Percentiles rank a stretch among this genome's conserved stretches.
Evolutionary conservation across 2,329 filamentous ascomycete genomes (phyloP).

Genomic region (Ceratocystis destructans): DNA sequence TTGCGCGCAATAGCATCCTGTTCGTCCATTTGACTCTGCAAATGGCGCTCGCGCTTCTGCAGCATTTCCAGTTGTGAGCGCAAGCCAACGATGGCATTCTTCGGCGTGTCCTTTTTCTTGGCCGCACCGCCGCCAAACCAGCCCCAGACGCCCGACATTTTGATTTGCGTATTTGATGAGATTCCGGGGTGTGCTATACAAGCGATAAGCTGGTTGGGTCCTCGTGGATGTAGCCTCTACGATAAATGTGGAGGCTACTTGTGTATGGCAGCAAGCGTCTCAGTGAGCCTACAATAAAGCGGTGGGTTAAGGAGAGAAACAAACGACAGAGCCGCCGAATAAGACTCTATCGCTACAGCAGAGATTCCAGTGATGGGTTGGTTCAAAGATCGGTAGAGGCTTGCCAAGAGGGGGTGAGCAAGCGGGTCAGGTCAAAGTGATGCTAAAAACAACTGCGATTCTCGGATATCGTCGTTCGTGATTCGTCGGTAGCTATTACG

Average conservation of each 20-base stretch:
- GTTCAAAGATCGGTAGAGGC: neutral
- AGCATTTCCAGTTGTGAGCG: conserved; percentile 91
- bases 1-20: conserved; percentile 82
- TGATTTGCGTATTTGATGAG: neutral
- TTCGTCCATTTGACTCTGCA: conserved; percentile 85
- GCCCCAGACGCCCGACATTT: conserved; percentile 41
- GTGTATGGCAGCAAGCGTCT: neutral
- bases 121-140: conserved; percentile 81
- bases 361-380: neutral
- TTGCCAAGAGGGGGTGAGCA: neutral
- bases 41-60: conserved; percentile 85
- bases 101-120: conserved; percentile 85
- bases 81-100: conserved; percentile 86
- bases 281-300: neutral
- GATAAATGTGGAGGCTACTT: neutral
- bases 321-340: neutral
- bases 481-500: neutral
- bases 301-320: neutral
- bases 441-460: neutral
- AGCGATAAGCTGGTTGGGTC: neutral
- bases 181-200: neutral
- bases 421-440: neutral
- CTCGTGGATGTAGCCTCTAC: neutral
- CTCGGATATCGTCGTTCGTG: neutral
- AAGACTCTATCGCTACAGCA: neutral